Evolutionary conservation across 805 yeast species (phyloP).

Genomic region (Candida coleopterorum): DNA sequence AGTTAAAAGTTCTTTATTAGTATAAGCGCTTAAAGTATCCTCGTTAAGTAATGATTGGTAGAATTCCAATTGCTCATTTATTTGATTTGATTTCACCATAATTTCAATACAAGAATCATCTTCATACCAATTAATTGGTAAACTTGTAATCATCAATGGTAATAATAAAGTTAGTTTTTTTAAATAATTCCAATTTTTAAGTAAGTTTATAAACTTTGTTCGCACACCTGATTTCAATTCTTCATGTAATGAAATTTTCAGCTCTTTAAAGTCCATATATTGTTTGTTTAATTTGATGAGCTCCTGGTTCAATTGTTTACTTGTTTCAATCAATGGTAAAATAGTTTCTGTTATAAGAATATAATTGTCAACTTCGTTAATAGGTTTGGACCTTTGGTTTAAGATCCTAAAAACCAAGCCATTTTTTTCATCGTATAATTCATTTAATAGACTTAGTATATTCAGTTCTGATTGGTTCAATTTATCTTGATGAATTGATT

Average conservation of each 20-base stretch:
- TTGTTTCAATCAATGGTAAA: constrained; percentile 16
- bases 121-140: constrained; percentile 34
- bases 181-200: constrained; percentile 16
- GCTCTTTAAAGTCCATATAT: constrained; percentile 11
- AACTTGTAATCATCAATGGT: constrained; percentile 27
- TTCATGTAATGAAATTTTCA: background rate
- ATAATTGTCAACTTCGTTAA: constrained; percentile 1
- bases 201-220: constrained; percentile 9
- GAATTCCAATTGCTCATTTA: constrained; percentile 16
- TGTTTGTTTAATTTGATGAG: constrained; percentile 8
- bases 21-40: constrained; percentile 12
- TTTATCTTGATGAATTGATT: constrained; percentile 28
- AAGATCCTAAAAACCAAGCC: constrained; percentile 15
- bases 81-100: constrained; percentile 23
- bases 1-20: constrained; percentile 17
- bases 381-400: constrained; percentile 6
- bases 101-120: constrained; percentile 23
- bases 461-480: constrained; percentile 21
- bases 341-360: constrained; percentile 9
- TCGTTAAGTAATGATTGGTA: constrained; percentile 16
- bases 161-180: constrained; percentile 24
- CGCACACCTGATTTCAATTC: background rate
- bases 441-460: constrained; percentile 18
- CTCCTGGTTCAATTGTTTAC: constrained; percentile 12
- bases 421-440: constrained; percentile 14